phyloP scores from a whole-genome alignment of 495 filamentous ascomycete genomes.

The Lasiosphaeriaceae sp. region DNA sequence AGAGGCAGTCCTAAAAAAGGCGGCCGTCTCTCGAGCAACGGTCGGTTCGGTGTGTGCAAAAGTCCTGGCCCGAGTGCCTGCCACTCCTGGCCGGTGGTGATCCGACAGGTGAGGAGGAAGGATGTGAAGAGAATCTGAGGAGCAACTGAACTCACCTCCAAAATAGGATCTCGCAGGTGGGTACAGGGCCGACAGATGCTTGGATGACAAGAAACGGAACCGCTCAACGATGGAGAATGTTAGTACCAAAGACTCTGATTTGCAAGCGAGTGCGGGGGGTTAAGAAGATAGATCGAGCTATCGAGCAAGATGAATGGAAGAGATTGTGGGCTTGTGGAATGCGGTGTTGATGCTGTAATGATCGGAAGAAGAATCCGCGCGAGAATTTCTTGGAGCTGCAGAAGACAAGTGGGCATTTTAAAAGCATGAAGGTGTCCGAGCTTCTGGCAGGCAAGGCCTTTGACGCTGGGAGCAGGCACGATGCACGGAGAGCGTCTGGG shows the following conservation, averaged over 20 bases:
- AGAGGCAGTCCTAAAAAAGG: too few relatives aligned
- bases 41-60: background rate
- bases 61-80: background rate
- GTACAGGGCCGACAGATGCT: constrained; percentile 12
- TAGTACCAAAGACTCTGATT: constrained; percentile 47
- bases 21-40: too few relatives aligned
- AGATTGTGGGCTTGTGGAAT: constrained; percentile 38
- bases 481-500: background rate
- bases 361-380: constrained; percentile 36
- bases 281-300: constrained; percentile 54
- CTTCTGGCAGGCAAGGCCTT: too few relatives aligned
- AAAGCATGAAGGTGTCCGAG: background rate
- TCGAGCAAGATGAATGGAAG: constrained; percentile 51
- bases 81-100: background rate
- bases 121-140: background rate
- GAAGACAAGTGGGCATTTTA: background rate
- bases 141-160: constrained; percentile 24
- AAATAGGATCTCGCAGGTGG: constrained; percentile 13
- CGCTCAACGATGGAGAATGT: constrained; percentile 28
- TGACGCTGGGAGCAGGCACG: too few relatives aligned
- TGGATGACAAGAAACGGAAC: constrained; percentile 22
- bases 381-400: constrained; percentile 11
- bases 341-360: constrained; percentile 50
- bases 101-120: background rate
- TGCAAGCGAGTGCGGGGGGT: constrained; percentile 43